These are phyloP conservation scores for Neurospora sp. DNA, from an alignment of 495 filamentous ascomycete genomes.

Conservation along the genomic window DNA sequence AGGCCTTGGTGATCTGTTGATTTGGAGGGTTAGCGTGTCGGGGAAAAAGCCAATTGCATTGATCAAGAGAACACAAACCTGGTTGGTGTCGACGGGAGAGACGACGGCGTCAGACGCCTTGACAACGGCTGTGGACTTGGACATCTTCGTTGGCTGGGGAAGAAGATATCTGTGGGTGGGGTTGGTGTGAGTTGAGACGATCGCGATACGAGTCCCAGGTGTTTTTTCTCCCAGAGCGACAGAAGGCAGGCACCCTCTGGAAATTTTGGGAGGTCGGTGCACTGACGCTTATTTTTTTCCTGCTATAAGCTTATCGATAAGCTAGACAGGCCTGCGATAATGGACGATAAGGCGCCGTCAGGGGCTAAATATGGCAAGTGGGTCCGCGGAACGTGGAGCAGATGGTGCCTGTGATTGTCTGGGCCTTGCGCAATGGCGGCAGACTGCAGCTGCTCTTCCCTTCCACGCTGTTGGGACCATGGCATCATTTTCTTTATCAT, in stretches of 20 bases:
- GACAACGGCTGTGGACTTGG: conserved; percentile 15
- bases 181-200: conserved; percentile 1
- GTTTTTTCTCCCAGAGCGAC: conserved; percentile 9
- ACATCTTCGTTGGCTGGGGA: conserved; percentile 14
- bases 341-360: not conserved
- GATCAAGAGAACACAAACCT: conserved; percentile 20
- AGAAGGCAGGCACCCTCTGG: conserved; percentile 3
- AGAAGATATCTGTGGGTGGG: conserved; percentile 9
- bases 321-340: not conserved
- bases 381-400: not conserved
- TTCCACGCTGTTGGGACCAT: not conserved
- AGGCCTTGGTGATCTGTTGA: conserved; percentile 62
- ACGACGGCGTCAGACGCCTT: conserved; percentile 22
- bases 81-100: conserved; percentile 33
- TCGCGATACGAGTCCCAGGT: conserved; percentile 3
- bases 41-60: not conserved
- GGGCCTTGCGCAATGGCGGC: not conserved
- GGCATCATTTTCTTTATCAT: not conserved
- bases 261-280: conserved; percentile 16
- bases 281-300: conserved; percentile 13
- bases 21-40: not conserved
- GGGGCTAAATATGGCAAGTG: not conserved
- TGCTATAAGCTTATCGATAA: not conserved
- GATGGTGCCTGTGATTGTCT: not conserved
- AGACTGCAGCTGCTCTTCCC: conserved; percentile 10